phyloP scores from a whole-genome alignment of 495 filamentous ascomycete species.

The Clohesyomyces aquaticus region DNA sequence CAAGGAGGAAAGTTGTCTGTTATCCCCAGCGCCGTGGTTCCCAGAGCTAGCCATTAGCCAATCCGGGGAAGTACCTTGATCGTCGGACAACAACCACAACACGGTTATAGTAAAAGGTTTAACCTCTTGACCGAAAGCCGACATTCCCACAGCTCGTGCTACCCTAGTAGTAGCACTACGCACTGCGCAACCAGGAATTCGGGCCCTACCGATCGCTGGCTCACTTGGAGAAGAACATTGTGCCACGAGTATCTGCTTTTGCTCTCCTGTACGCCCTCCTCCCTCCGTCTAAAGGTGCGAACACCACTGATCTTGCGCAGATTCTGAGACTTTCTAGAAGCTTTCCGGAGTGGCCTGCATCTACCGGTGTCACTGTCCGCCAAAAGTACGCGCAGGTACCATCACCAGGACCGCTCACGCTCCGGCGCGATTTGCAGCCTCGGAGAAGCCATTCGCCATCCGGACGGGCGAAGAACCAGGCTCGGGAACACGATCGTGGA shows the following conservation, averaged over 20 bases:
- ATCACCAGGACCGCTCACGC: constrained; percentile 15
- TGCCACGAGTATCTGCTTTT: constrained; percentile 36
- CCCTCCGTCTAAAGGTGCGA: constrained; percentile 28
- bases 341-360: constrained; percentile 40
- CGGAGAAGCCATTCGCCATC: constrained; percentile 26
- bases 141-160: constrained; percentile 34
- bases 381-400: constrained; percentile 39
- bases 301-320: constrained; percentile 39
- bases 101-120: constrained; percentile 33
- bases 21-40: constrained; percentile 27
- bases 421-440: constrained; percentile 15
- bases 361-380: constrained; percentile 30
- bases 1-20: constrained; percentile 26
- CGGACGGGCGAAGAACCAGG: constrained; percentile 26
- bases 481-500: constrained; percentile 32
- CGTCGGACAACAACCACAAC: constrained; percentile 34
- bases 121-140: constrained; percentile 37
- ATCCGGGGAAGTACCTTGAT: constrained; percentile 32
- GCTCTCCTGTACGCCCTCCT: constrained; percentile 39
- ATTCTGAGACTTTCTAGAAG: constrained; percentile 42
- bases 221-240: constrained; percentile 23
- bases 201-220: constrained; percentile 37
- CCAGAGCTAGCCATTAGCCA: constrained; percentile 28
- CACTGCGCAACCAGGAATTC: constrained; percentile 41
- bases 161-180: constrained; percentile 38